Conservation (phyloP, 352 stramenopile species). For the Phytopythium mirpurense region DNA sequence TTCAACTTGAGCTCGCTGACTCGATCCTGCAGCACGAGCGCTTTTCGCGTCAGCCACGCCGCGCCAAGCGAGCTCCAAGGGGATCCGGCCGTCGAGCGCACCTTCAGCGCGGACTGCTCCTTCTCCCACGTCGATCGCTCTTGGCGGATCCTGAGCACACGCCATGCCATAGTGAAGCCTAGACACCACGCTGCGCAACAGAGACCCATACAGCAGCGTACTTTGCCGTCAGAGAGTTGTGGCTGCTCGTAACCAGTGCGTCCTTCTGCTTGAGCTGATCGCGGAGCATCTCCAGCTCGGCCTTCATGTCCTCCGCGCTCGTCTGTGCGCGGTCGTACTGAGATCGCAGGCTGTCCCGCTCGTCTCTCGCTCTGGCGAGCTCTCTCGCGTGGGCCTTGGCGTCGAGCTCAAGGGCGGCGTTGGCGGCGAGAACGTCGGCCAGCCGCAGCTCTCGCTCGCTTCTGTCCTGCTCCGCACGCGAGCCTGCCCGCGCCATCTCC, state of each 20-base stretch:
- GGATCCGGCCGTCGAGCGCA: too few relatives aligned
- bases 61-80: too few relatives aligned
- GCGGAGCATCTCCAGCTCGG: conserved; percentile 53
- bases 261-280: conserved; percentile 79
- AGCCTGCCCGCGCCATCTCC: conserved; percentile 32
- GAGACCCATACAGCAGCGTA: conserved; percentile 8
- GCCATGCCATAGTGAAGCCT: background rate
- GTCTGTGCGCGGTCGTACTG: conserved; percentile 56
- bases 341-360: conserved; percentile 36
- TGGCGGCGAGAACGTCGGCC: conserved; percentile 39
- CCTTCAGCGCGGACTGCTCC: conserved; percentile 43
- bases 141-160: conserved; percentile 38
- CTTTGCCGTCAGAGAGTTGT: conserved; percentile 52
- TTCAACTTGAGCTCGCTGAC: conserved; percentile 48
- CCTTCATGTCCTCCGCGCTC: conserved; percentile 42
- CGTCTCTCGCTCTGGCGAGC: conserved; percentile 36
- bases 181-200: background rate
- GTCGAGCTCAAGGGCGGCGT: conserved; percentile 48
- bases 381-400: conserved; percentile 43
- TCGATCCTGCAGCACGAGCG: conserved; percentile 20
- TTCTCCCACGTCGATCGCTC: conserved; percentile 45
- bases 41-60: background rate
- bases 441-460: conserved; percentile 36
- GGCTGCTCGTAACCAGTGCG: conserved; percentile 46
- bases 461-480: conserved; percentile 31